Conservation (phyloP, 768 basidiomycete genomes). For the Amanita molliuscula region DNA sequence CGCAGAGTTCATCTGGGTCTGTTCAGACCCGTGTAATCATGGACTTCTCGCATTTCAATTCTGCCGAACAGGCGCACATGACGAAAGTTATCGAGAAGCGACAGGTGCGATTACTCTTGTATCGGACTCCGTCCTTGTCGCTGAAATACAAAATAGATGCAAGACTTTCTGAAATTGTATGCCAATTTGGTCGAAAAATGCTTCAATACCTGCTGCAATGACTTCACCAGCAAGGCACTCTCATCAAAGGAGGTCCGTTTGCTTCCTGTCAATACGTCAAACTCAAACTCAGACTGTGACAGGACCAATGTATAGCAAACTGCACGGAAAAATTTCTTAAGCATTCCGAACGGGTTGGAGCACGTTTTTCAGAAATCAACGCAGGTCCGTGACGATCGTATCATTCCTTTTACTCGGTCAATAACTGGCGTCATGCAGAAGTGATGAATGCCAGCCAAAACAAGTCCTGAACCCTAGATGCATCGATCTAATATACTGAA, state of each 20-base stretch:
- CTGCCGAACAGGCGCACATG: conserved; percentile 95
- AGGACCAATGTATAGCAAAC: conserved; percentile 88
- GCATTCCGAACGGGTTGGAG: conserved; percentile 88
- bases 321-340: conserved; percentile 98
- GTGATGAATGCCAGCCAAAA: conserved; percentile 31
- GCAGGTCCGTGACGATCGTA: conserved; percentile 50
- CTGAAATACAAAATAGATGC: conserved; percentile 55
- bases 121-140: not conserved
- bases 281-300: conserved; percentile 6
- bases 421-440: conserved; percentile 16
- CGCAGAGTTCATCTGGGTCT: not conserved
- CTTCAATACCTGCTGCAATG: conserved; percentile 91
- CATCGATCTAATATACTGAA: not conserved
- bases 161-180: conserved; percentile 95
- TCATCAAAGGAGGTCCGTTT: conserved; percentile 80
- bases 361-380: conserved; percentile 86
- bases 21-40: conserved; percentile 26
- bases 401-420: not conserved
- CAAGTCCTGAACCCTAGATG: conserved; percentile 15
- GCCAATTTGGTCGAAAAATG: conserved; percentile 92
- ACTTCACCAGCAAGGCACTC: conserved; percentile 92
- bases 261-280: not conserved
- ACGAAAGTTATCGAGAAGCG: conserved; percentile 91
- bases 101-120: conserved; percentile 45
- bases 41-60: conserved; percentile 88